These are phyloP conservation scores for Malus hybrid DNA, from an alignment of 331 rosid species.

Conservation along the genomic window DNA sequence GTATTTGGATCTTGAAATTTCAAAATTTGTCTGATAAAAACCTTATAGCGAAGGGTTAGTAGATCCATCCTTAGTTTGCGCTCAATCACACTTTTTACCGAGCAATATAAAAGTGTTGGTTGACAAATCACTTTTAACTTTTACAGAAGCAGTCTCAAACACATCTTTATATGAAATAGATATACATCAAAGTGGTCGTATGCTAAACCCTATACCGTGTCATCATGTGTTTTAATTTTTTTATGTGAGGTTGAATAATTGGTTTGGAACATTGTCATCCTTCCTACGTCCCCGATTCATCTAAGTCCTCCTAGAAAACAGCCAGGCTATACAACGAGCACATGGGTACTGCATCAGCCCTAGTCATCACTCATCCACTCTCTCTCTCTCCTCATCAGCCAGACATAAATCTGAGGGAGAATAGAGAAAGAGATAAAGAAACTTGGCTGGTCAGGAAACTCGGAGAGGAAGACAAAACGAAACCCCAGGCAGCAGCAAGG, in stretches of 20 bases:
- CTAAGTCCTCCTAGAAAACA: too few relatives aligned
- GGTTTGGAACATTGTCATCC: too few relatives aligned
- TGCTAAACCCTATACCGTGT: too few relatives aligned
- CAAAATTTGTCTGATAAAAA: too few relatives aligned
- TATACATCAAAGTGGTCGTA: background rate
- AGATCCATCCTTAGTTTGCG: too few relatives aligned
- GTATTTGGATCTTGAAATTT: too few relatives aligned
- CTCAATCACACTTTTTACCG: too few relatives aligned
- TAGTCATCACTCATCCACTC: background rate
- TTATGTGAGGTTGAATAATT: too few relatives aligned
- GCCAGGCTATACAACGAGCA: too few relatives aligned
- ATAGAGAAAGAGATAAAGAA: background rate
- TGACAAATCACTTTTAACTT: background rate
- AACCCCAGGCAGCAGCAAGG: background rate
- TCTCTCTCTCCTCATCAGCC: background rate
- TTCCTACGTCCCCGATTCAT: too few relatives aligned
- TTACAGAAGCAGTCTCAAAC: background rate
- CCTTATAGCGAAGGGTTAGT: too few relatives aligned
- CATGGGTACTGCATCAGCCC: slow-evolving; percentile 19
- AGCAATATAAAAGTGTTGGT: background rate
- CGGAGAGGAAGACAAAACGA: background rate
- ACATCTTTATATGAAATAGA: background rate
- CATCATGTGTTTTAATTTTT: too few relatives aligned
- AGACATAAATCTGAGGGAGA: background rate
- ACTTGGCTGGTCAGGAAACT: slow-evolving; percentile 5